These are phyloP conservation scores for Chlorella sorokiniana DNA, from an alignment of 139 green algal species.

Conservation along the genomic window DNA sequence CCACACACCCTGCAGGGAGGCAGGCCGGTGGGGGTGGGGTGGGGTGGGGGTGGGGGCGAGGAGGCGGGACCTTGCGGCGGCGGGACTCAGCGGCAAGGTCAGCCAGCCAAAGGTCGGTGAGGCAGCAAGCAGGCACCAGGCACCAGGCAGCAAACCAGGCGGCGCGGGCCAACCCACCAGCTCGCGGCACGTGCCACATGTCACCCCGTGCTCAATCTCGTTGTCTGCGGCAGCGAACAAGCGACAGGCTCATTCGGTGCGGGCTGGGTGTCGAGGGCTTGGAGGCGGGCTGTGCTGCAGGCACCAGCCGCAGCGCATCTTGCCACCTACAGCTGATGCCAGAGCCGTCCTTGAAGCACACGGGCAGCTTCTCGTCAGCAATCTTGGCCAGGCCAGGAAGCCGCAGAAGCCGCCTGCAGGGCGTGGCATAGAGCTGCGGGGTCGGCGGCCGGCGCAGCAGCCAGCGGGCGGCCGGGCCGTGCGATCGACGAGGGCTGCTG, in stretches of 20 bases:
- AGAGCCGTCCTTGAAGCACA: conserved; percentile 20
- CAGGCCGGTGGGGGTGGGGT: too few species aligned
- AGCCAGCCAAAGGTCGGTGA: neutral
- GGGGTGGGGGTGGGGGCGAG: neutral
- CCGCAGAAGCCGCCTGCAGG: conserved; percentile 5
- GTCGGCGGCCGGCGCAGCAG: neutral
- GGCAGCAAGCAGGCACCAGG: neutral
- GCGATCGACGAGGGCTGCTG: neutral
- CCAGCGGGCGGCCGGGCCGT: too few species aligned
- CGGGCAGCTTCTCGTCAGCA: conserved; percentile 12
- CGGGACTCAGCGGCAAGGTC: neutral
- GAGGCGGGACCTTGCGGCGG: too few species aligned
- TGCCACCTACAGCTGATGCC: conserved; percentile 10
- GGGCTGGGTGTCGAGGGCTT: too few species aligned
- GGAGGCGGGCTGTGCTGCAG: too few species aligned
- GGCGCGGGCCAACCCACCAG: neutral
- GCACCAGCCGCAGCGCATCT: neutral
- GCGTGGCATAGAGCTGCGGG: too few species aligned
- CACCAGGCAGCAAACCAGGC: neutral
- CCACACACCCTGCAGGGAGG: conserved; percentile 25
- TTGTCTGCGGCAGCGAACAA: conserved; percentile 16
- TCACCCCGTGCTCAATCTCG: conserved; percentile 6
- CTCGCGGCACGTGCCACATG: conserved; percentile 34
- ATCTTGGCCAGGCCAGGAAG: conserved; percentile 1
- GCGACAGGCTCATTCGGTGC: too few species aligned